Base-by-base conservation (phyloP, 495 filamentous ascomycete species). In the Penicillium waksmanii region DNA sequence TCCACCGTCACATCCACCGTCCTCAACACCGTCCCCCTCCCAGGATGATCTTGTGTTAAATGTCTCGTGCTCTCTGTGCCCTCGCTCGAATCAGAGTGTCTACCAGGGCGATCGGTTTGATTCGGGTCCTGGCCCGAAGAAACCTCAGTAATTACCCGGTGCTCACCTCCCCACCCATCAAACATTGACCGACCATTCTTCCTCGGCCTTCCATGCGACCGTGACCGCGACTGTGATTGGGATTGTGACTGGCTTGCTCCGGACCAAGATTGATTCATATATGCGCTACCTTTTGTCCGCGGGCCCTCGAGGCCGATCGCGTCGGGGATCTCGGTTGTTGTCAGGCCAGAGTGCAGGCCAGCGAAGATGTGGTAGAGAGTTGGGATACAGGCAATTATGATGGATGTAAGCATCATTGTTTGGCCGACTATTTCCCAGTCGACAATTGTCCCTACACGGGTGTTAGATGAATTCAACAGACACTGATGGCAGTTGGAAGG, bases 361-460 rank as follows among this genome's bases (percentile, higher is more conserved):
- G 68, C 67, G 43, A 73, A 67, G n/a, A 76, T 68, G 48, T 70
- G 71, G 56, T 72, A 73, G 23, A 76, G 66, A n/a, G 73, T 71
- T 17, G 73, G 73, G 6, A 76, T 42, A 43, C 71, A 72, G 21
- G 73, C 68, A 31, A 66, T 58, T n/a, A 63, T 68, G 35, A 76
- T 50, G 17, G 67, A 62, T 10, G 65, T 61, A 40, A 63, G 56
- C 61, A 72, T 69, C 69, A 72, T 72, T 36, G 62, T 46, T 34
- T 72, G 64, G 21, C 56, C 53, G 57, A 56, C 51, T 23, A 60
- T 51, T n/a, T 54, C 42, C 21, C 55, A 56, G 25, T 23, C 23
- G 19, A 63, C 47, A 21, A 66, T 52, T 10, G 57, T 53, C 68
- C 68, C 68, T 71, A 25, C 13, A 11, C n/a, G 23, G 8, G 51